Base-by-base conservation (phyloP, 2,329 filamentous ascomycete species). In the Neopestalotiopsis sp. region DNA sequence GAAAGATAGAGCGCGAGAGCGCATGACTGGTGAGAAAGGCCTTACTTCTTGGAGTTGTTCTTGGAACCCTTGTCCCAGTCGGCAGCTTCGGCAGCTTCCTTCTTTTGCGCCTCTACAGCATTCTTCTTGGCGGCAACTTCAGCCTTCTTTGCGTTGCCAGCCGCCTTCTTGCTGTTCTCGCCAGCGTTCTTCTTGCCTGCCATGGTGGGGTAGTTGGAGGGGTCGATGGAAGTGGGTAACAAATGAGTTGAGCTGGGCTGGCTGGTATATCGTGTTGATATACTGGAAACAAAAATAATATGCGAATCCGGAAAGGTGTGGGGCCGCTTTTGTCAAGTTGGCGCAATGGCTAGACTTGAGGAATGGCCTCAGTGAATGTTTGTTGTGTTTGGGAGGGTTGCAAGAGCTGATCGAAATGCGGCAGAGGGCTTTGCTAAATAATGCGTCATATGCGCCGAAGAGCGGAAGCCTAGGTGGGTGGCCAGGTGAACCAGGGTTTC, bases 121-220 rank as follows among this genome's bases (percentile, higher is more conserved):
- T 91, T 87, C 83, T 98, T 98, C 68, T 88, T 83, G 9, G 93
- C 92, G 1, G 94, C 95, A 3, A 90, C 91, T 63, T 98, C 94
- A 71, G 94, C 94, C 86, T 99, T 98, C 83, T 94, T 89, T 71
- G 95, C 94, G 81, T 98, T 94, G 72, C 95, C 96, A 9, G 91
- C 89, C 2, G 84, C 94, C 85, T 98, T 98, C 84, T 97, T 98
- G 80, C 87, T 92, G 83, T 92, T 94, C 72, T 97, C 94, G 67
- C 84, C 88, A 67, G 85, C 88, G 81, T 93, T 95, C 82, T 93
- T 94, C 58, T 57, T 57, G 74, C 87, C 88, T 34, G 86, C 91
- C 92, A 95, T 95, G 72, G 73, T 84, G 38, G 34, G 49, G 40
- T 66, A 38, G 34, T 30, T 65, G 62, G 62, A 65, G 62, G 62